Evolutionary conservation across 129 eudicot species (phyloP).

Genomic region (Chrysanthemum lavandulifolium): DNA sequence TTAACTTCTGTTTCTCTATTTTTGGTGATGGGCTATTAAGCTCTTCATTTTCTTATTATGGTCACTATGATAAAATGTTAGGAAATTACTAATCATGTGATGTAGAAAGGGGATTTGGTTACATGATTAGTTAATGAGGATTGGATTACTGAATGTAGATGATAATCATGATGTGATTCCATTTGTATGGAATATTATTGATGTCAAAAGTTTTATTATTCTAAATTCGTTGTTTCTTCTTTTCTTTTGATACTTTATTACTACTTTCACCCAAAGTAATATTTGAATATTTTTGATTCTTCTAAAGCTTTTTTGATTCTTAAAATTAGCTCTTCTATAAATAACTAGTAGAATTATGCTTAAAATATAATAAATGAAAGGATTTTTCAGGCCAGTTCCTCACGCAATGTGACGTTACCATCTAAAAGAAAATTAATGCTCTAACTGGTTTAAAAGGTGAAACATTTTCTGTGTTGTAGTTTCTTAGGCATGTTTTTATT

Average conservation of each 20-base stretch:
- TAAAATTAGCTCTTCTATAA: background rate
- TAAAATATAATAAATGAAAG: background rate
- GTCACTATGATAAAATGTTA: constrained; percentile 28
- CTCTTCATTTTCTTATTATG: background rate
- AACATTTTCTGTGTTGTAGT: too few species aligned
- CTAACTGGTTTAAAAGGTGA: too few species aligned
- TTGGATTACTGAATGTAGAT: constrained; percentile 20
- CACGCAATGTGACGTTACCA: too few species aligned
- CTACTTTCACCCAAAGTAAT: background rate
- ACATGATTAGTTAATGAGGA: constrained; percentile 35
- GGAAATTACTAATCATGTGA: constrained; percentile 27
- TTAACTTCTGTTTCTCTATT: background rate
- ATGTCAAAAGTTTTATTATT: constrained; percentile 11
- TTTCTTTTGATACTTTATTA: background rate
- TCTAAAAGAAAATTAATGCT: too few species aligned
- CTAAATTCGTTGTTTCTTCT: background rate
- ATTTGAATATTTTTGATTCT: background rate
- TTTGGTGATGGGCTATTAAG: background rate
- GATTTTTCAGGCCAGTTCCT: too few species aligned
- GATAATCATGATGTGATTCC: constrained; percentile 12
- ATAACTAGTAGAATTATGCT: background rate
- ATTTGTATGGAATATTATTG: constrained; percentile 19
- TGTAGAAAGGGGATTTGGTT: constrained; percentile 26
- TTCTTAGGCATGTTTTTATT: too few species aligned
- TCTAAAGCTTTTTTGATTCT: too few species aligned